These are phyloP conservation scores for Plasmodium blacklocki DNA, from an alignment of 169 alveolate genomes.

Conservation along the genomic window DNA sequence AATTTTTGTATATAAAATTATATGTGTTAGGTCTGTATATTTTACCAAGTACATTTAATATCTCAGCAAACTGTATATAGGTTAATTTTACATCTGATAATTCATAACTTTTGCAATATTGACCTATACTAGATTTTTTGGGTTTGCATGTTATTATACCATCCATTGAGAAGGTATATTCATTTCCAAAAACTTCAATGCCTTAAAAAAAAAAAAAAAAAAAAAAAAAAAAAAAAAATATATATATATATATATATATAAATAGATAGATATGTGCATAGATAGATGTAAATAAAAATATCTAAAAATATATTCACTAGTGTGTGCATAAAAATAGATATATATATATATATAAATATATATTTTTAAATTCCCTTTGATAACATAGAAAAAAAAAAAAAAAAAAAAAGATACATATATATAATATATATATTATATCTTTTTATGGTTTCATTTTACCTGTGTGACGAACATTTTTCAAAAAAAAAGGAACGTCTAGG, in stretches of 20 bases:
- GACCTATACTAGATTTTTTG: slow-evolving; percentile 41
- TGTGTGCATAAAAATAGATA: background rate
- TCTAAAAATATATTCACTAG: background rate
- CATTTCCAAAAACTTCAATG: slow-evolving; percentile 65
- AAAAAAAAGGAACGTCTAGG: slow-evolving; percentile 72
- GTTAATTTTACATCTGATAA: slow-evolving; percentile 36
- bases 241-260: slow-evolving; percentile 5
- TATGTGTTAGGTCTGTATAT: slow-evolving; percentile 72
- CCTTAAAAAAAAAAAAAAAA: slow-evolving; percentile 1
- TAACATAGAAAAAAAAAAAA: background rate
- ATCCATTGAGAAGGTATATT: slow-evolving; percentile 73
- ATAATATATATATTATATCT: background rate
- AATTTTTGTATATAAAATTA: slow-evolving; percentile 67
- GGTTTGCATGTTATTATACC: slow-evolving; percentile 67
- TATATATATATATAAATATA: background rate
- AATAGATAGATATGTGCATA: background rate
- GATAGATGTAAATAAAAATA: background rate
- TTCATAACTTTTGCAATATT: slow-evolving; percentile 58
- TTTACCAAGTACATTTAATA: slow-evolving; percentile 70
- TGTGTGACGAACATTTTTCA: slow-evolving; percentile 77
- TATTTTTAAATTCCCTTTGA: background rate
- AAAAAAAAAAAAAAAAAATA: background rate
- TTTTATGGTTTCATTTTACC: slow-evolving; percentile 12
- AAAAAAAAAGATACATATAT: background rate
- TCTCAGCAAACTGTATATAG: slow-evolving; percentile 43